These are phyloP conservation scores for Globisporangium middletonii DNA, from an alignment of 352 stramenopile species.

Conservation along the genomic window DNA sequence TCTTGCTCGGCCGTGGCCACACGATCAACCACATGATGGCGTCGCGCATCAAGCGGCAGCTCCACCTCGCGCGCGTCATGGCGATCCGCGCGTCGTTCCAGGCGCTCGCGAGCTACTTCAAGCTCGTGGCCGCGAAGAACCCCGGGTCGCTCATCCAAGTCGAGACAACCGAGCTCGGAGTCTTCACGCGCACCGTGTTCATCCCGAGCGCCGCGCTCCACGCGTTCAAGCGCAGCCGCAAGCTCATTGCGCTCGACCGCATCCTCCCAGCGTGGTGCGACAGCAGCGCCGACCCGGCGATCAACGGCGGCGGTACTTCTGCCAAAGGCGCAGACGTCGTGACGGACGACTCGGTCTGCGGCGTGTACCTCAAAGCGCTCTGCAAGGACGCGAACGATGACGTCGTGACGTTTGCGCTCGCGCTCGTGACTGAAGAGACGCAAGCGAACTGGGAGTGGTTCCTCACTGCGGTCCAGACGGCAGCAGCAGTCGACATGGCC, in stretches of 20 bases:
- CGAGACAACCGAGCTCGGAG: constrained; percentile 39
- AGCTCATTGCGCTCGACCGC: constrained; percentile 56
- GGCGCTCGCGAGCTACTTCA: constrained; percentile 54
- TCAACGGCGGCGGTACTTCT: constrained; percentile 7
- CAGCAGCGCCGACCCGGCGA: constrained; percentile 21
- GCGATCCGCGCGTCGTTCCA: constrained; percentile 66
- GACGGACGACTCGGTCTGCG: constrained; percentile 56
- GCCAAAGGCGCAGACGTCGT: constrained; percentile 17
- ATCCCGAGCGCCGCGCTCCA: constrained; percentile 48
- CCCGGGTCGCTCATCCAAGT: constrained; percentile 44
- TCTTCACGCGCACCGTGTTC: constrained; percentile 61
- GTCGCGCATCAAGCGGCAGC: constrained; percentile 69
- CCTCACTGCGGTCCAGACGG: constrained; percentile 38
- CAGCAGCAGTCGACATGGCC: constrained; percentile 36
- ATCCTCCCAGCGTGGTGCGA: constrained; percentile 34
- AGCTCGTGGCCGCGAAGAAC: constrained; percentile 65
- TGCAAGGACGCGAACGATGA: constrained; percentile 75
- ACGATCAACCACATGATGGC: constrained; percentile 83
- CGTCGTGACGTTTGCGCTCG: constrained; percentile 55
- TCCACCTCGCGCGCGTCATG: constrained; percentile 50
- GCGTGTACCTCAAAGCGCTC: constrained; percentile 66
- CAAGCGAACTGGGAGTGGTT: constrained; percentile 79
- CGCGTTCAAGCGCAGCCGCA: constrained; percentile 49
- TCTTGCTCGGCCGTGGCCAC: constrained; percentile 62
- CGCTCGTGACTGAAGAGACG: constrained; percentile 58